A percentile compares a stretch with the other conserved stretches of the same genome.
These are phyloP conservation scores for Euptelea pleiosperma DNA, from an alignment of 164 flowering plant genomes.

Conservation along the genomic window DNA sequence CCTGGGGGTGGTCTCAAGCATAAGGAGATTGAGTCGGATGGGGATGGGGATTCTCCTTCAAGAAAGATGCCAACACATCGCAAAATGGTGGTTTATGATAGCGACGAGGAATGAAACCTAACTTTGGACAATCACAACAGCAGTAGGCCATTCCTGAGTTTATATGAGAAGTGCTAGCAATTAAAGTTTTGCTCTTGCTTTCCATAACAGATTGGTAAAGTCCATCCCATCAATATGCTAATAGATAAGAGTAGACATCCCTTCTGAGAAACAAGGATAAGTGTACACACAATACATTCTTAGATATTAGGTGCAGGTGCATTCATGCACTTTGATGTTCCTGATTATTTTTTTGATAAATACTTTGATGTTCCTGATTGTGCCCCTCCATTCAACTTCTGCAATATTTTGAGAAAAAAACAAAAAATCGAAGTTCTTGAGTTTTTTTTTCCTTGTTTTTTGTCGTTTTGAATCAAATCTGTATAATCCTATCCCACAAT, in stretches of 20 bases:
- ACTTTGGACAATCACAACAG: not conserved
- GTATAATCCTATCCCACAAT: not conserved
- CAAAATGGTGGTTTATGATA: conserved; percentile 67
- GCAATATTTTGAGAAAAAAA: not conserved
- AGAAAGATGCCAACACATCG: conserved; percentile 61
- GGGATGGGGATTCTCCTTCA: conserved; percentile 82
- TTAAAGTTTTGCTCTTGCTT: too few relatives aligned
- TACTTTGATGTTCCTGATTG: not conserved
- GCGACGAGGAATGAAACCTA: conserved; percentile 63
- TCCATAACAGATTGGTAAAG: too few relatives aligned
- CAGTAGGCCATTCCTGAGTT: conserved; percentile 7
- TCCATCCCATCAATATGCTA: too few relatives aligned
- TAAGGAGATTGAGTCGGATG: conserved; percentile 79
- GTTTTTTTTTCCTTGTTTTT: not conserved
- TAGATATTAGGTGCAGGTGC: not conserved
- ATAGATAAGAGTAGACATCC: too few relatives aligned
- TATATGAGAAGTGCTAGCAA: too few relatives aligned
- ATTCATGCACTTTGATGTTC: not conserved
- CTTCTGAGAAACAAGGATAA: not conserved
- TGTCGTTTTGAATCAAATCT: not conserved
- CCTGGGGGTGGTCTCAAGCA: conserved; percentile 52
- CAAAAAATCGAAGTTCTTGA: not conserved
- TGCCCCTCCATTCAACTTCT: not conserved
- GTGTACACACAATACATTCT: too few relatives aligned
- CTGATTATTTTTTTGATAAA: not conserved